phyloP scores from a whole-genome alignment of 1,139 yeast genomes.

The Yarrowia galli region DNA sequence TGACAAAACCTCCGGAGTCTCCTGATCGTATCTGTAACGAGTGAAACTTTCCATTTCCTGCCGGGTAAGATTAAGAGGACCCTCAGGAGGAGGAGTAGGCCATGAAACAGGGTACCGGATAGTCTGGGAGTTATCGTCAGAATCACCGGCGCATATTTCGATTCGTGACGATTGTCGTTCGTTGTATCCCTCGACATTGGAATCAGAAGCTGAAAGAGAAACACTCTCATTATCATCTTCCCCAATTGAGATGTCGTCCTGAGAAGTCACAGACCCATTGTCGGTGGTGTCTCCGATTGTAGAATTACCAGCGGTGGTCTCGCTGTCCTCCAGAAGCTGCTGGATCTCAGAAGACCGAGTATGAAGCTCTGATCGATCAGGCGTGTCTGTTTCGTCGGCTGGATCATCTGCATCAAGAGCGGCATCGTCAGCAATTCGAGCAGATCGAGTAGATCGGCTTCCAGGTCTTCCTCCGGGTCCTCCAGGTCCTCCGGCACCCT shows the following conservation, averaged over 20 bases:
- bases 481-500: constrained; percentile 2
- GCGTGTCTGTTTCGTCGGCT: constrained; percentile 1
- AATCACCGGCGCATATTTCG: constrained; percentile 15
- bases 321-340: constrained; percentile 30
- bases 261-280: neutral
- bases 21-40: constrained; percentile 14
- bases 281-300: constrained; percentile 13
- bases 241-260: constrained; percentile 1
- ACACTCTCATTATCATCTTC: constrained; percentile 5
- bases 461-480: neutral
- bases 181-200: constrained; percentile 29
- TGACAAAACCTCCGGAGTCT: neutral
- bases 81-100: constrained; percentile 39
- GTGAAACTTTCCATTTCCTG: constrained; percentile 7
- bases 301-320: constrained; percentile 6
- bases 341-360: constrained; percentile 26
- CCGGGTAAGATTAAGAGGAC: neutral
- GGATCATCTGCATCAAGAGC: constrained; percentile 5
- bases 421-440: neutral
- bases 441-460: neutral
- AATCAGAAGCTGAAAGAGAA: constrained; percentile 23
- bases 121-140: constrained; percentile 31
- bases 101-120: constrained; percentile 28
- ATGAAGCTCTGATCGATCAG: neutral
- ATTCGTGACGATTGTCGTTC: constrained; percentile 18